Evolutionary conservation across 805 yeast species (phyloP), one percentile per base, ranked within the genome.

Genomic region (Diddensiella santjacobensis): DNA sequence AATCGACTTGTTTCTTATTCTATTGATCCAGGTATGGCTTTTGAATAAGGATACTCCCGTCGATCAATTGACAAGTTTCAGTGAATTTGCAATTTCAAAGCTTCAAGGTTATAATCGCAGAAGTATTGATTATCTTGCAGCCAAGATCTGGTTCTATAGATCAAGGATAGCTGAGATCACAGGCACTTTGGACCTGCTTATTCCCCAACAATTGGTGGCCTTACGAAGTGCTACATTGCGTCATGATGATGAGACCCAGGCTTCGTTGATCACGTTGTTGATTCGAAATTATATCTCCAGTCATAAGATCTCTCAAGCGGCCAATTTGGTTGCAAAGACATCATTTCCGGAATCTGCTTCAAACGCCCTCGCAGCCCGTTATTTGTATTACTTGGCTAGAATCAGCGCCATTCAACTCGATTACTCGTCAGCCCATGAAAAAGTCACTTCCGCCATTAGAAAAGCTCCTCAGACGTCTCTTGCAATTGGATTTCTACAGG

Each of bases 81-180:
- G 61, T 41, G 55, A 54, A 31, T 30, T 42, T 22, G 45, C 74
- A 56, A 50, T 66, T 65, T 23, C 57, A 18, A 61, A 57, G 22
- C 53, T 88, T 62, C 75, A 77, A 49, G 66, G 73, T 11, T 84
- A 84, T 70, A 88, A 88, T 68, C 80, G 84, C 55, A 79, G 98
- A 55, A 78, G 95, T 3, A 71, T 91, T 56, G 98, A 93, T 68
- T 80, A 86, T 59, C 76, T 93, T 50, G 81, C 81, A 55, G 93
- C 98, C 13, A 91, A 90, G 66, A 75, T 86, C 52, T 93, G 98
- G 98, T 93, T 91, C 65, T 91, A 89, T 70, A 76, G 86, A 57
- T 76, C 83, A 40, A 80, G 95, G 66, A 78, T 89, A 1, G 79
- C 80, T 56, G 98, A 91, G 70, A 69, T 83, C 47, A 47, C 57